Evolutionary conservation across 257 asterid genomes (phyloP), one percentile per base, ranked within the genome.

Genomic region (Linaria vulgaris): DNA sequence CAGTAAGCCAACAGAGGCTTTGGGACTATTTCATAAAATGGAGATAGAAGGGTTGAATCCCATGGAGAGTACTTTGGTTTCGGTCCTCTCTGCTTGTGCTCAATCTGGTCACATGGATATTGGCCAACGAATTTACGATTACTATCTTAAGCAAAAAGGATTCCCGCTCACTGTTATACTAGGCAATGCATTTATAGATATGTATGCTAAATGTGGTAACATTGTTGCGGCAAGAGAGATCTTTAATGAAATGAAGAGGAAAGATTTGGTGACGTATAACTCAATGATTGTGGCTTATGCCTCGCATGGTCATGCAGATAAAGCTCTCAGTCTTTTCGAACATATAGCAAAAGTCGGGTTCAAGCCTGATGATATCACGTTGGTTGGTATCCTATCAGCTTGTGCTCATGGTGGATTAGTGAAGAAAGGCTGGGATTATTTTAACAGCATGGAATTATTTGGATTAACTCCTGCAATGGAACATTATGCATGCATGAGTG

Each of bases 381-480:
- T 79, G 52, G 83, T 86, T 5, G 95, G 95, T 2, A 69, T 86
- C 56, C 79, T 89, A 14, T 89, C 95, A 12, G 89, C 96, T 61
- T 89, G 95, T 11, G 90, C 89, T 34, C 95, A 89, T 59, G 86
- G 91, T 9, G 94, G 96, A 44, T 70, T 89, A 66, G 73, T 89
- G 16, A 30, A 69, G 59, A 71, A 74, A 66, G 95, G 94, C 23
- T 73, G 88, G 89, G 65, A 55, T 9, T 75, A 71, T 69, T 86
- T 89, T 44, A 76, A 49, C 73, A 56, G 39, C 38, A 84, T 86
- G 80, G 69, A 69, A 43, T 48, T 63, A 21, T 81, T 61, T 37
- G 80, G 81, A 24, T 55, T 82, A 50, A 59, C 17, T 45, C 89
- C 89, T 0, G 39, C 52, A 22, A 56, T 68, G 72, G 91, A 79